phyloP scores from a whole-genome alignment of 2,329 filamentous ascomycete genomes.

The Microcyclospora pomicola region DNA sequence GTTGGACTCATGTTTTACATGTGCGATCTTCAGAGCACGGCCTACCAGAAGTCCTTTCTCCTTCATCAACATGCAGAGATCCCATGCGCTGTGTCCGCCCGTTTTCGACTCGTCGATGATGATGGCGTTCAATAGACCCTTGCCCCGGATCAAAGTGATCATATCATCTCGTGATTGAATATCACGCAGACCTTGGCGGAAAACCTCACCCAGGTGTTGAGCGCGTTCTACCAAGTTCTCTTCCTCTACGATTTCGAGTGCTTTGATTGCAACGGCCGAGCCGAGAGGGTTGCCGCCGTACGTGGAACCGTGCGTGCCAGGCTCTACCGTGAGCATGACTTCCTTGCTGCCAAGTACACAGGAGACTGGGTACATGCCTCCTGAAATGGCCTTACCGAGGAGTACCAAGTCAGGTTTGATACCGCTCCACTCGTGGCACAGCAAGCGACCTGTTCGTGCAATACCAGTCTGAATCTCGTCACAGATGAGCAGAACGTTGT shows the following conservation, averaged over 20 bases:
- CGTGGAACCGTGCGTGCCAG: constrained; percentile 94
- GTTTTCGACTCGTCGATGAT: constrained; percentile 86
- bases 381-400: constrained; percentile 93
- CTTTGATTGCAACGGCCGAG: constrained; percentile 88
- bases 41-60: constrained; percentile 77
- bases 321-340: constrained; percentile 89
- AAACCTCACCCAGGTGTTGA: constrained; percentile 64
- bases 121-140: constrained; percentile 88
- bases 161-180: constrained; percentile 56
- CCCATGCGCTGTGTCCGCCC: constrained; percentile 81
- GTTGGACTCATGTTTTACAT: constrained; percentile 51
- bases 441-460: constrained; percentile 81
- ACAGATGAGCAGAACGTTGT: constrained; percentile 91
- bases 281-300: constrained; percentile 95
- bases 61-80: constrained; percentile 90
- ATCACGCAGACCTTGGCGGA: constrained; percentile 63
- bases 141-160: constrained; percentile 72
- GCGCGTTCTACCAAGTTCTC: constrained; percentile 76
- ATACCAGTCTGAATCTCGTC: constrained; percentile 99
- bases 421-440: constrained; percentile 86
- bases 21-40: constrained; percentile 28
- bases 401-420: constrained; percentile 93
- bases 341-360: constrained; percentile 79
- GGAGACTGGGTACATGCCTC: constrained; percentile 98
- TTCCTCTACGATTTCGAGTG: constrained; percentile 84